Percentiles rank a stretch among this genome's conserved stretches.
phyloP scores from a whole-genome alignment of 352 stramenopile species.

The Pythium rishiriense region DNA sequence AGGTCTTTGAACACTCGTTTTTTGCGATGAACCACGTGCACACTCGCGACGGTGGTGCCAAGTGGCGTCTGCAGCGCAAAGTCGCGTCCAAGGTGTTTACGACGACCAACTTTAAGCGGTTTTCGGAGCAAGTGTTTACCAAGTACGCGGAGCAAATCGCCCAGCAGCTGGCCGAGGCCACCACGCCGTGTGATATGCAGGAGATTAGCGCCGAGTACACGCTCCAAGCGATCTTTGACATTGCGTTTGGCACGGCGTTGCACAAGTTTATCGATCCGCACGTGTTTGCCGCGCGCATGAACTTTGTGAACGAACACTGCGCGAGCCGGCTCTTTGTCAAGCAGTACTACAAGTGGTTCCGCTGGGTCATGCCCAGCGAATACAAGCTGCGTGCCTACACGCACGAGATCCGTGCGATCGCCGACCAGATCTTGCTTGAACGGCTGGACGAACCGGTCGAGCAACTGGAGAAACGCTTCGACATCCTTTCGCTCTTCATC shows the following conservation, averaged over 20 bases:
- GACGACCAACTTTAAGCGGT: constrained; percentile 51
- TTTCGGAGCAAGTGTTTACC: constrained; percentile 48
- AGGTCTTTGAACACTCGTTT: constrained; percentile 72
- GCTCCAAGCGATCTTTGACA: constrained; percentile 56
- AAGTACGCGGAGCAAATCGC: constrained; percentile 35
- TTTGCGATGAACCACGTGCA: constrained; percentile 71
- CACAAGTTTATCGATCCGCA: constrained; percentile 32
- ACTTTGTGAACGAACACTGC: constrained; percentile 58
- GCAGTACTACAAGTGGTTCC: constrained; percentile 62
- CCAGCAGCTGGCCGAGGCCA: constrained; percentile 8
- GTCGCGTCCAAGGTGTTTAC: constrained; percentile 89
- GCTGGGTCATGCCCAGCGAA: constrained; percentile 66
- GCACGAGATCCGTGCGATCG: constrained; percentile 72
- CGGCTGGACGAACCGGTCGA: constrained; percentile 37
- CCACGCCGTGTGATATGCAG: constrained; percentile 48
- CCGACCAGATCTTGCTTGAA: constrained; percentile 45
- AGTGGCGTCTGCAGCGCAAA: constrained; percentile 79
- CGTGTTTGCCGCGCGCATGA: constrained; percentile 49
- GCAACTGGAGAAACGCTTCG: constrained; percentile 33
- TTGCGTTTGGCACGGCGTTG: constrained; percentile 51
- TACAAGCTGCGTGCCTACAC: constrained; percentile 93
- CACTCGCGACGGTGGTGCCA: constrained; percentile 47
- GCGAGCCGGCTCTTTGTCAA: constrained; percentile 57
- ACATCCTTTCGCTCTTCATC: constrained; percentile 63
- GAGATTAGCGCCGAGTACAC: constrained; percentile 53